These are phyloP conservation scores for Penicillium coprophilum DNA, from an alignment of 495 filamentous ascomycete species.

Conservation along the genomic window DNA sequence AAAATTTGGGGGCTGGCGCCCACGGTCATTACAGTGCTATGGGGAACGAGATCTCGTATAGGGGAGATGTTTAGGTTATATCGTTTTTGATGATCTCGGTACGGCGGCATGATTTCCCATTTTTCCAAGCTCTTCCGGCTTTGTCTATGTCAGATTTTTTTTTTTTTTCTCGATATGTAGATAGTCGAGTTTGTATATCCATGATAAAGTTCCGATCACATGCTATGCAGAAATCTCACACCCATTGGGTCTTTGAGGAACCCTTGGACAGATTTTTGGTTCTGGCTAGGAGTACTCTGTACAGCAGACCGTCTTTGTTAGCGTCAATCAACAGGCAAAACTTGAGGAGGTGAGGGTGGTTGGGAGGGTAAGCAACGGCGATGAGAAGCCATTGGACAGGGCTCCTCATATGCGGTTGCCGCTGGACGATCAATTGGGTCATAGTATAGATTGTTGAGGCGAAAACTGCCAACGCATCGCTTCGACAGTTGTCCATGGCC, in stretches of 20 bases:
- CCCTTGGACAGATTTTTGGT: conserved; percentile 1
- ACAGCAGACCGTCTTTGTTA: conserved; percentile 10
- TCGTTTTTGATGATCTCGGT: background rate
- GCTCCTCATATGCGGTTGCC: conserved; percentile 3
- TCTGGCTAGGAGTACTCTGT: background rate
- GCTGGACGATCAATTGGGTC: conserved; percentile 11
- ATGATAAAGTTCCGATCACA: conserved; percentile 9
- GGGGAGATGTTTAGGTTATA: background rate
- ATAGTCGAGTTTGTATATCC: background rate
- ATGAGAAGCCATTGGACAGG: conserved; percentile 2
- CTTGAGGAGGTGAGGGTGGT: conserved; percentile 2
- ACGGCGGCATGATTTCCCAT: background rate
- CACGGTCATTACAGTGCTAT: background rate
- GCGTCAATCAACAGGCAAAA: background rate
- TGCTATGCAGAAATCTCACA: background rate
- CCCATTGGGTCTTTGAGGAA: background rate
- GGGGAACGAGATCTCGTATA: background rate
- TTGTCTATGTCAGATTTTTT: too few species aligned
- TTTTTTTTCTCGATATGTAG: conserved; percentile 5
- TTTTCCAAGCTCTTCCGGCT: background rate
- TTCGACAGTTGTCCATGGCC: conserved; percentile 11
- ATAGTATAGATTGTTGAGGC: conserved; percentile 1
- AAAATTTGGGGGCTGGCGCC: conserved; percentile 9
- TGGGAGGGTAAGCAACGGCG: background rate
- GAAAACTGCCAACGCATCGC: conserved; percentile 13